phyloP scores from a whole-genome alignment of 257 asterid species.

The Solanum bulbocastanum region DNA sequence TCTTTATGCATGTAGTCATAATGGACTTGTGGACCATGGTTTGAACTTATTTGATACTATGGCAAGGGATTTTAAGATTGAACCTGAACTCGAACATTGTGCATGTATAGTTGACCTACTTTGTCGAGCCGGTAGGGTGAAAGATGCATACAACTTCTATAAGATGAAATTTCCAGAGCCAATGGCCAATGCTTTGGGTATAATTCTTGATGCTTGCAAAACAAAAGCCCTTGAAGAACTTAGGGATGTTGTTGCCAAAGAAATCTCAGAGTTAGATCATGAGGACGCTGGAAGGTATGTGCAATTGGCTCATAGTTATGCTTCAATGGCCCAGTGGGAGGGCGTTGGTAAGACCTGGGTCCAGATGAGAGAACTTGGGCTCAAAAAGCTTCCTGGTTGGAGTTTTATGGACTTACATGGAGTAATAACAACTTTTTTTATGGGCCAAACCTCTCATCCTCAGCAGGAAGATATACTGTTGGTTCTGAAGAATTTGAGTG shows the following conservation, averaged over 20 bases:
- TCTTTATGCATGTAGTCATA: conserved; percentile 72
- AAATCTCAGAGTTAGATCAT: conserved; percentile 36
- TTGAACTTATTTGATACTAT: conserved; percentile 57
- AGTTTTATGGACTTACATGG: conserved; percentile 75
- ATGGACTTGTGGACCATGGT: conserved; percentile 64
- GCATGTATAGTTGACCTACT: conserved; percentile 82
- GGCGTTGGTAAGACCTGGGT: conserved; percentile 78
- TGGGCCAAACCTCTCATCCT: conserved; percentile 54
- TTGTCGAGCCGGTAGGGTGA: conserved; percentile 71
- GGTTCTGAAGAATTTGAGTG: conserved; percentile 29
- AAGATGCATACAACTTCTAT: conserved; percentile 56
- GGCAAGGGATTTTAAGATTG: conserved; percentile 39
- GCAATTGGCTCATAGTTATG: conserved; percentile 74
- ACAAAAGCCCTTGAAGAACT: conserved; percentile 31
- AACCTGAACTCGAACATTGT: conserved; percentile 62
- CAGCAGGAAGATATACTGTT: conserved; percentile 32
- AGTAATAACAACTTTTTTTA: conserved; percentile 44
- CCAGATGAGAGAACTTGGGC: conserved; percentile 64
- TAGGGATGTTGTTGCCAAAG: conserved; percentile 37
- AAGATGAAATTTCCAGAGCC: conserved; percentile 47
- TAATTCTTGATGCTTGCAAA: conserved; percentile 67
- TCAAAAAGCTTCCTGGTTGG: conserved; percentile 75
- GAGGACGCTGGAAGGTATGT: conserved; percentile 72
- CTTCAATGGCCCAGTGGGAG: conserved; percentile 64
- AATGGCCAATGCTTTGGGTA: conserved; percentile 52